These are phyloP conservation scores for Phytopythium boreale DNA, from an alignment of 352 stramenopile species.

Conservation along the genomic window DNA sequence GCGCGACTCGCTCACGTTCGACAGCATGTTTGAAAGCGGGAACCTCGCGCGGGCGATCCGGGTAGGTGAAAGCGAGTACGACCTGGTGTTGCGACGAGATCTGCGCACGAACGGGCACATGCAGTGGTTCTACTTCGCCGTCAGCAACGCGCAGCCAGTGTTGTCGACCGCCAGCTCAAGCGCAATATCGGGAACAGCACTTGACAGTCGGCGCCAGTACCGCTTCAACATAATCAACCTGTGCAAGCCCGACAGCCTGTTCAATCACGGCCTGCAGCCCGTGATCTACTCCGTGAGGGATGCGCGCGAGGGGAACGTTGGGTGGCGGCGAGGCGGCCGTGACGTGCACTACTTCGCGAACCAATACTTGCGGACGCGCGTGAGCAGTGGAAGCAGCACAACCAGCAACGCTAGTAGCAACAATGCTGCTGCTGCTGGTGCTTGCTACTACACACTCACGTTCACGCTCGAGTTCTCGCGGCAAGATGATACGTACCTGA, in stretches of 20 bases:
- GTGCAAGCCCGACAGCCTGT: conserved; percentile 91
- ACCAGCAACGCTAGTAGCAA: not conserved
- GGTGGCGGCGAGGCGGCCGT: conserved; percentile 72
- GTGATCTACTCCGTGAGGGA: conserved; percentile 86
- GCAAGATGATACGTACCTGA: conserved; percentile 76
- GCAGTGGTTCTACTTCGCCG: conserved; percentile 95
- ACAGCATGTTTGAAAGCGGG: conserved; percentile 91
- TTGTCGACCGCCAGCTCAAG: not conserved
- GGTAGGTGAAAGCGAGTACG: conserved; percentile 85
- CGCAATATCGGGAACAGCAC: not conserved
- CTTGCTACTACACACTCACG: conserved; percentile 81
- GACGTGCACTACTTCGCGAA: conserved; percentile 90
- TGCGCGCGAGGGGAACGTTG: conserved; percentile 39
- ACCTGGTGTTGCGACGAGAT: conserved; percentile 86
- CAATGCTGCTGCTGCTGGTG: not conserved
- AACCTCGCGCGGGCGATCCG: conserved; percentile 88
- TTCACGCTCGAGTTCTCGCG: conserved; percentile 87
- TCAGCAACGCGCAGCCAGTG: conserved; percentile 63
- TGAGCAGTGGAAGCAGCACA: not conserved
- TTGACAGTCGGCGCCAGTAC: conserved; percentile 30
- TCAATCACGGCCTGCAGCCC: conserved; percentile 89
- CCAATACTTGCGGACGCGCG: conserved; percentile 32
- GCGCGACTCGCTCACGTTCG: conserved; percentile 69
- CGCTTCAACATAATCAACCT: conserved; percentile 94
- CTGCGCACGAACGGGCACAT: conserved; percentile 79